phyloP scores from a whole-genome alignment of 1,139 yeast species.

The Lodderomyces margitis region DNA sequence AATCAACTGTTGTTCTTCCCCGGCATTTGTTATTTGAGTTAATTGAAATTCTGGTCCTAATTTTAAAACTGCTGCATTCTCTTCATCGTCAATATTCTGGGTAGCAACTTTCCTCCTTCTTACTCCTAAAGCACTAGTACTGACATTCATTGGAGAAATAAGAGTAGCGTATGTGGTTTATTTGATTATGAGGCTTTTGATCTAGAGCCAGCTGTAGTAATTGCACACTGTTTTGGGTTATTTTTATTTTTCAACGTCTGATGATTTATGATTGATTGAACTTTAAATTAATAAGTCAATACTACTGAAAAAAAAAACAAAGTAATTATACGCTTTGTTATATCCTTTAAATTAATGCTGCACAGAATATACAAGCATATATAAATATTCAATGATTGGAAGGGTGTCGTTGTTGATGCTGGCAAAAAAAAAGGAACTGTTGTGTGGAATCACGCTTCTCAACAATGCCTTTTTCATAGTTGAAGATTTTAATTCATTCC shows the following conservation, averaged over 20 bases:
- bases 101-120: slow-evolving; percentile 64
- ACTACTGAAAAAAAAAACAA: neutral
- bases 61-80: slow-evolving; percentile 81
- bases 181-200: too few relatives aligned
- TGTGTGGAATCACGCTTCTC: neutral
- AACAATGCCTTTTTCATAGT: neutral
- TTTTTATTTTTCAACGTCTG: neutral
- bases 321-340: neutral
- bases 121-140: slow-evolving; percentile 85
- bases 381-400: neutral
- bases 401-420: neutral
- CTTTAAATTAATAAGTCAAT: slow-evolving; percentile 7
- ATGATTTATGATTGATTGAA: neutral
- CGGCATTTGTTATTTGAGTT: slow-evolving; percentile 76
- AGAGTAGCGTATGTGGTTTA: neutral
- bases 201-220: too few relatives aligned
- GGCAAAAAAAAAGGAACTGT: neutral
- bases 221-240: too few relatives aligned
- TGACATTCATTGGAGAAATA: slow-evolving; percentile 62
- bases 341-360: neutral
- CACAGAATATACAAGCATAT: slow-evolving; percentile 1
- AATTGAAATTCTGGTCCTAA: slow-evolving; percentile 91
- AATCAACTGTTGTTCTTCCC: slow-evolving; percentile 72
- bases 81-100: slow-evolving; percentile 75
- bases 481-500: neutral